Evolutionary conservation across 2,329 filamentous ascomycete genomes (phyloP), one percentile per base, ranked within the genome.

Genomic region (Aotearoamyces nothofagi): DNA sequence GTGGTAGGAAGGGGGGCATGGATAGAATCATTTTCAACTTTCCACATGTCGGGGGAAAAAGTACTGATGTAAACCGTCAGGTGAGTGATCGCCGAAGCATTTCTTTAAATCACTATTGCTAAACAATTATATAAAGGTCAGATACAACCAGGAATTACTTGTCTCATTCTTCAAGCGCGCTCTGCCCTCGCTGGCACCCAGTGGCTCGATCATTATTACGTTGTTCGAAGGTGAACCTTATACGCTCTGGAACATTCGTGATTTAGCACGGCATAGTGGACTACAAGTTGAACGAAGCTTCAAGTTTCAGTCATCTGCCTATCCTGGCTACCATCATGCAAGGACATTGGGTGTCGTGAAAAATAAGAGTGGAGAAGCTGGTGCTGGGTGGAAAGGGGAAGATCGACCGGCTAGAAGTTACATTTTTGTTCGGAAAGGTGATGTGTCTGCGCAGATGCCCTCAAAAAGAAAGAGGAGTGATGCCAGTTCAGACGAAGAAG

Each of bases 221-320:
- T 58, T 96, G 7, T 98, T 98, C 51, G 87, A 94, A 52, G 80
- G 79, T 33, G 78, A 92, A 52, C 90, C 90, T 1, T 98, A 98
- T 51, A 87, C 83, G 2, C 65, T 94, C 1, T 98, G 90, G 90
- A 94, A 96, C 56, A 66, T 96, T 15, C 69, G 76, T 19, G 87
- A 94, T 56, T 61, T 98, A 15, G 90, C 70, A 2, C 66, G 87
- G 5, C 82, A 93, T 50, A 63, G 64, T 4, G 80, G 78, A 4
- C 56, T 87, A 28, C 66, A 69, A 44, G 76, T 84, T 19, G 61
- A 73, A 41, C 58, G 66, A 43, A 83, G 76, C 50, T 86, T 79
- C 47, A 57, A 55, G 33, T 90, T 90, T 46, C 62, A 69, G 37
- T 62, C 69, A 4, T 55, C 44, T 10, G 68, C 64, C 14, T 90